phyloP scores from a whole-genome alignment of 345 rosid species.

The Abelmoschus esculentus region DNA sequence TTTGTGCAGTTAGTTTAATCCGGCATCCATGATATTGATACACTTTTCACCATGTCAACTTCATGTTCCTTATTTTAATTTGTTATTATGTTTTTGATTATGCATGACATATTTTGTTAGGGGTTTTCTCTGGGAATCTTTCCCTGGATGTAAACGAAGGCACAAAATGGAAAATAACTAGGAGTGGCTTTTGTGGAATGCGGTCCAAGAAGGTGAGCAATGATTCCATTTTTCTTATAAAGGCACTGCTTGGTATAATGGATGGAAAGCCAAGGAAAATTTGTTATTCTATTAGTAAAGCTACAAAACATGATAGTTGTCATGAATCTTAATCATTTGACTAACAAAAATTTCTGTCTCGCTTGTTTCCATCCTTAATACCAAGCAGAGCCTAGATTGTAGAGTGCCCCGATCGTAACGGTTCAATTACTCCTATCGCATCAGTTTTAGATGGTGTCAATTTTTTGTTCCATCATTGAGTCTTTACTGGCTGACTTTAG shows the following conservation, averaged over 20 bases:
- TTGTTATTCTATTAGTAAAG: neutral
- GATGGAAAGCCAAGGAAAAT: neutral
- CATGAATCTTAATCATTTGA: neutral
- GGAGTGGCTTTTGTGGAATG: conserved; percentile 95
- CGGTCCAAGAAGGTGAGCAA: conserved; percentile 71
- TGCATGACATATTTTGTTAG: conserved; percentile 20
- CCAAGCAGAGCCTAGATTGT: neutral
- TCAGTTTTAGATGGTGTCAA: neutral
- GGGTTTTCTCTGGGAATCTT: conserved; percentile 81
- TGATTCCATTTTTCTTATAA: neutral
- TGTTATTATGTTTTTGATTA: neutral
- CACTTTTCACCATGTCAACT: neutral
- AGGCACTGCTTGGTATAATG: neutral
- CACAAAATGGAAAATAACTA: conserved; percentile 62
- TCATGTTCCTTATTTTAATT: conserved; percentile 2
- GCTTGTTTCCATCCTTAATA: neutral
- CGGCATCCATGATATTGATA: neutral
- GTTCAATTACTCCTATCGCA: neutral
- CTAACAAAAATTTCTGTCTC: neutral
- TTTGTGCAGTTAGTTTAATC: neutral
- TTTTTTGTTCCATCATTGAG: neutral
- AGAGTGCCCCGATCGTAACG: neutral
- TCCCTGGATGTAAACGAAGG: conserved; percentile 56
- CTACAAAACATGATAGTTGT: neutral
- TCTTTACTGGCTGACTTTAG: neutral